Percentiles rank a stretch among this genome's conserved stretches.
Evolutionary conservation across 257 asterid species (phyloP).

Genomic region (Penstemon eatonii): DNA sequence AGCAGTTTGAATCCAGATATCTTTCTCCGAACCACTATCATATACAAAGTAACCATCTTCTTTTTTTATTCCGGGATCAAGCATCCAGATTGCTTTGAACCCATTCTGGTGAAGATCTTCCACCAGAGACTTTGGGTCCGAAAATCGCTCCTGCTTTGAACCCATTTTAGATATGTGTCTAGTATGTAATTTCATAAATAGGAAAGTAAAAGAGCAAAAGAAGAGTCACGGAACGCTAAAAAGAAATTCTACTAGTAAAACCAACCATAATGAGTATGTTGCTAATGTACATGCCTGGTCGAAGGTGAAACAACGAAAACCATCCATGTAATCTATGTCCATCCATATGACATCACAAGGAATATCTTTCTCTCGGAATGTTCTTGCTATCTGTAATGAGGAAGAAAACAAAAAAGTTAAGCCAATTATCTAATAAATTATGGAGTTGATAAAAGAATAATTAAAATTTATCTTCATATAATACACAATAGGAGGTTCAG

Average conservation of each 20-base stretch:
- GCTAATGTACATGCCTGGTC: constrained; percentile 56
- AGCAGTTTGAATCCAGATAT: constrained; percentile 80
- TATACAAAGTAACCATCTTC: constrained; percentile 85
- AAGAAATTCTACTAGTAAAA: neutral
- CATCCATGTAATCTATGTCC: constrained; percentile 99
- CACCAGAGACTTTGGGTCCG: constrained; percentile 77
- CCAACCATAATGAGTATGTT: constrained; percentile 7
- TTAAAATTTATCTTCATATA: constrained; percentile 5
- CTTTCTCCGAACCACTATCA: constrained; percentile 80
- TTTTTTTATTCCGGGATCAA: constrained; percentile 89
- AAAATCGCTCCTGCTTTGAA: constrained; percentile 62
- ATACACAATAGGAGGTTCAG: constrained; percentile 8
- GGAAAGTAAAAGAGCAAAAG: neutral
- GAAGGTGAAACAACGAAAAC: constrained; percentile 94
- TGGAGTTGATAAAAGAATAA: constrained; percentile 17
- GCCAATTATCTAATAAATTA: neutral
- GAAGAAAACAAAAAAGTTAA: constrained; percentile 22
- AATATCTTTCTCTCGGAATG: constrained; percentile 80
- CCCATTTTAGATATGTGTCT: no score
- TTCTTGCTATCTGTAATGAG: constrained; percentile 70
- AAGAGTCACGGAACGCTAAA: neutral
- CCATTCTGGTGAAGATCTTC: constrained; percentile 81
- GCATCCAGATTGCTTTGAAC: constrained; percentile 98
- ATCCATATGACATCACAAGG: constrained; percentile 99
- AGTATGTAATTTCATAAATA: neutral